Conservation (phyloP, 768 basidiomycete genomes). For the Sarcomyxa edulis region DNA sequence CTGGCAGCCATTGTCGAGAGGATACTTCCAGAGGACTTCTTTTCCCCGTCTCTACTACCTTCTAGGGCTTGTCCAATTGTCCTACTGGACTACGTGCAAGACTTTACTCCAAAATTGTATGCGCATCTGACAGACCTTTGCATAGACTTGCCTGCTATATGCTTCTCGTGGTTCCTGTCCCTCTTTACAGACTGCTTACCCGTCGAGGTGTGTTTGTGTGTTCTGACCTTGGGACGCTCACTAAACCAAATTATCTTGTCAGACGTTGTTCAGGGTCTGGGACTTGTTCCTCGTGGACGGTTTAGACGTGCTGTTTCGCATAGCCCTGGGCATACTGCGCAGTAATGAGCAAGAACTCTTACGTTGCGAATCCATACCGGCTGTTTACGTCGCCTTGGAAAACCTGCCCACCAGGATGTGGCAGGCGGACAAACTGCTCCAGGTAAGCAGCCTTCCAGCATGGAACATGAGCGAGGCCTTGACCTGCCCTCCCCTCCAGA, state of each 20-base stretch:
- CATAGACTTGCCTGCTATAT: constrained; percentile 89
- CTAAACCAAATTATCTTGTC: constrained; percentile 3
- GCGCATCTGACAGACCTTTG: constrained; percentile 73
- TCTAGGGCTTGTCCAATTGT: constrained; percentile 94
- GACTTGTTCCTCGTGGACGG: constrained; percentile 94
- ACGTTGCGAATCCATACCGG: constrained; percentile 78
- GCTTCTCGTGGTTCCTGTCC: constrained; percentile 98
- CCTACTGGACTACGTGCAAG: constrained; percentile 81
- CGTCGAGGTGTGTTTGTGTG: constrained; percentile 62
- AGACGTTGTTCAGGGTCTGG: constrained; percentile 96
- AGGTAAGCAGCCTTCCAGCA: constrained; percentile 43
- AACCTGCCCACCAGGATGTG: constrained; percentile 90
- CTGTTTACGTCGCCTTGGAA: constrained; percentile 85
- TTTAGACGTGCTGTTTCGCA: constrained; percentile 84
- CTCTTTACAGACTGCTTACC: constrained; percentile 95
- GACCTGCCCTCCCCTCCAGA: constrained; percentile 22
- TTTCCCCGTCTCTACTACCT: constrained; percentile 85
- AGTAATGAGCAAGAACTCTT: constrained; percentile 81
- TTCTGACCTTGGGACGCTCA: neutral
- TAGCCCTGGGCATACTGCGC: constrained; percentile 83
- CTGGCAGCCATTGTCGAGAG: constrained; percentile 85
- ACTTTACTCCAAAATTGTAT: constrained; percentile 69
- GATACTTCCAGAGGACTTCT: constrained; percentile 89
- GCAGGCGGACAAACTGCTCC: constrained; percentile 86
- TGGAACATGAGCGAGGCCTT: constrained; percentile 1